These are phyloP conservation scores for Linnemannia hyalina DNA, from an alignment of 192 early-diverging fungal species.

Conservation along the genomic window DNA sequence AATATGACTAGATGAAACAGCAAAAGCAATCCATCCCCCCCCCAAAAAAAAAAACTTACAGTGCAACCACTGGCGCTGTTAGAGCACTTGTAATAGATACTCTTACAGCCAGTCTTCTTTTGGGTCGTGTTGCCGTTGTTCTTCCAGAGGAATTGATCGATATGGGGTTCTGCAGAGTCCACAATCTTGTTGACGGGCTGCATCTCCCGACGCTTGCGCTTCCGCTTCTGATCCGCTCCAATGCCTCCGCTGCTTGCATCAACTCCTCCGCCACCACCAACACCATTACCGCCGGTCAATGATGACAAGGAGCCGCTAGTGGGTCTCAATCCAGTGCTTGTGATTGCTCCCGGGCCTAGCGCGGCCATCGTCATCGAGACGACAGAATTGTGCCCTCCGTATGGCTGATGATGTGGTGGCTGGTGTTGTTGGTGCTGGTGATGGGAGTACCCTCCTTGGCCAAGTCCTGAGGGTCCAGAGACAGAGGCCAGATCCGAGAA, in stretches of 20 bases:
- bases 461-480: constrained; percentile 26
- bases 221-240: constrained; percentile 51
- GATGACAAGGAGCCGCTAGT: background rate
- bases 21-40: background rate
- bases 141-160: constrained; percentile 68
- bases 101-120: constrained; percentile 68
- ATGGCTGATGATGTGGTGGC: background rate
- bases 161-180: constrained; percentile 64
- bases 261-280: background rate
- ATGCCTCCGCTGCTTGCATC: background rate
- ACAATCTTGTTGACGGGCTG: constrained; percentile 71
- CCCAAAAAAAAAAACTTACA: constrained; percentile 21
- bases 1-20: background rate
- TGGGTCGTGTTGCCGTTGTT: constrained; percentile 73
- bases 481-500: constrained; percentile 45
- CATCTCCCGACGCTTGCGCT: constrained; percentile 70
- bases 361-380: constrained; percentile 1
- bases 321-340: background rate
- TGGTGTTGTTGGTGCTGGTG: constrained; percentile 14
- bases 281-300: background rate
- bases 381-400: background rate
- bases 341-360: constrained; percentile 4
- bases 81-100: constrained; percentile 72
- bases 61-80: constrained; percentile 65
- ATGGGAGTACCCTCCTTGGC: constrained; percentile 2